Percentiles rank a stretch among this genome's conserved stretches.
These are phyloP conservation scores for Lachnellula suecica DNA, from an alignment of 2,329 filamentous ascomycete genomes.

Conservation along the genomic window DNA sequence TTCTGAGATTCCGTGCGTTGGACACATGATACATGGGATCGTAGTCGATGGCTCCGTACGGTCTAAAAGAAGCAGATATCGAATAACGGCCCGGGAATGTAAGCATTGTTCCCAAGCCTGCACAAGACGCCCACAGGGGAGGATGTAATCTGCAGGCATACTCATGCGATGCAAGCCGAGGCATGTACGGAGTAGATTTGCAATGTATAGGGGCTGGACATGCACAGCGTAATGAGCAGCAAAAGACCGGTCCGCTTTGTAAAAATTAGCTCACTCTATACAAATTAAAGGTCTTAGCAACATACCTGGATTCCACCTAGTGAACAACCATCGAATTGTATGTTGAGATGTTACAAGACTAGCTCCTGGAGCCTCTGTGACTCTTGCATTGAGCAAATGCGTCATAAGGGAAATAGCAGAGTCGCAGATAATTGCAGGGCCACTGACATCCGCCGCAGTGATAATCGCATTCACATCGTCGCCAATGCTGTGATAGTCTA, in stretches of 20 bases:
- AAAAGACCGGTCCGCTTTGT: conserved; percentile 66
- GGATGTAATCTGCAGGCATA: conserved; percentile 2
- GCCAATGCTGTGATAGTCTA: conserved; percentile 65
- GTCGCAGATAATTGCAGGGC: conserved; percentile 77
- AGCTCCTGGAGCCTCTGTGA: conserved; percentile 66
- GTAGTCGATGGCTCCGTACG: not conserved
- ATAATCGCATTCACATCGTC: conserved; percentile 73
- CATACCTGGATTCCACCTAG: conserved; percentile 79
- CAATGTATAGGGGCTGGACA: conserved; percentile 62
- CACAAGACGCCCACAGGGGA: conserved; percentile 28
- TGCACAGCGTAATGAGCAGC: conserved; percentile 64
- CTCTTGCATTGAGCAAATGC: conserved; percentile 63
- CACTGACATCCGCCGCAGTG: conserved; percentile 75
- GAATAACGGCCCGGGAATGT: conserved; percentile 43
- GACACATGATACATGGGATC: conserved; percentile 22
- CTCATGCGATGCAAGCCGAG: conserved; percentile 48
- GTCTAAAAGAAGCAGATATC: conserved; percentile 56
- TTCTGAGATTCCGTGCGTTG: conserved; percentile 10
- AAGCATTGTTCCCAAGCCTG: conserved; percentile 32
- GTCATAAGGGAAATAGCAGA: conserved; percentile 73
- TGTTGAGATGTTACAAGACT: conserved; percentile 68
- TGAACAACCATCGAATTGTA: conserved; percentile 78
- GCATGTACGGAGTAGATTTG: conserved; percentile 68
- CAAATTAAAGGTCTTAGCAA: conserved; percentile 11
- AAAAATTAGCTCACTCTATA: conserved; percentile 11